Conservation (phyloP, 306 rosid genomes). For the Luffa acutangula region DNA sequence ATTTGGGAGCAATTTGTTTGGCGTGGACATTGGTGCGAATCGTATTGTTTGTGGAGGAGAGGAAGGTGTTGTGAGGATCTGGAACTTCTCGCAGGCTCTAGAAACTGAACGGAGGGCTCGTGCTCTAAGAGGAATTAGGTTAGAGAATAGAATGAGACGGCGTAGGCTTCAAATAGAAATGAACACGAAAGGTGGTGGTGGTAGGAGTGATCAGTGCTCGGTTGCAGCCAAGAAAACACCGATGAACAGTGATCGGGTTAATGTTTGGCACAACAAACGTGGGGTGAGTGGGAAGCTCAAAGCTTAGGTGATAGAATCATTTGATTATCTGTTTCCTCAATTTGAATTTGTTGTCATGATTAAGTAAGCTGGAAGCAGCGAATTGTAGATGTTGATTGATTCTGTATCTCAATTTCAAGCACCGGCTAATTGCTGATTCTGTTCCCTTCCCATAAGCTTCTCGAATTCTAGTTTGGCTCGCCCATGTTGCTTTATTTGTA, state of each 20-base stretch:
- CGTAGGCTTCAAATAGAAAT: slow-evolving; percentile 52
- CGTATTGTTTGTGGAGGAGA: slow-evolving; percentile 96
- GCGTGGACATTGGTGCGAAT: slow-evolving; percentile 75
- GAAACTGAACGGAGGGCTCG: slow-evolving; percentile 58
- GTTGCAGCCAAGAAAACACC: slow-evolving; percentile 80
- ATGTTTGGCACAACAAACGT: slow-evolving; percentile 57
- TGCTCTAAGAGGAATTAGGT: slow-evolving; percentile 52
- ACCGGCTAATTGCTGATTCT: neutral
- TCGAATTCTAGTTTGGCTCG: neutral
- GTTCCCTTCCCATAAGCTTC: neutral
- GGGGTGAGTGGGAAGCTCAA: slow-evolving; percentile 61
- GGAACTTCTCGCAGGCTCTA: slow-evolving; percentile 86
- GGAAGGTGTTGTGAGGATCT: slow-evolving; percentile 82
- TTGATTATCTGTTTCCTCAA: neutral
- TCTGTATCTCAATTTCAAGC: slow-evolving; percentile 1
- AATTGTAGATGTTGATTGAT: neutral
- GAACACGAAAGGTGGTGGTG: slow-evolving; percentile 37
- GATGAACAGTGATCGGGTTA: slow-evolving; percentile 25
- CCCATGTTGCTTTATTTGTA: neutral
- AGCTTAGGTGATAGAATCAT: slow-evolving; percentile 35
- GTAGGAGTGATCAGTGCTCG: slow-evolving; percentile 59
- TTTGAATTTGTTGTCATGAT: neutral
- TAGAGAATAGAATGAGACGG: slow-evolving; percentile 80
- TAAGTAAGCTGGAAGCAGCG: neutral
- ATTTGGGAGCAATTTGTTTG: slow-evolving; percentile 53